Conservation (phyloP, 23 red algal species). For the Gracilaria gracilis region DNA sequence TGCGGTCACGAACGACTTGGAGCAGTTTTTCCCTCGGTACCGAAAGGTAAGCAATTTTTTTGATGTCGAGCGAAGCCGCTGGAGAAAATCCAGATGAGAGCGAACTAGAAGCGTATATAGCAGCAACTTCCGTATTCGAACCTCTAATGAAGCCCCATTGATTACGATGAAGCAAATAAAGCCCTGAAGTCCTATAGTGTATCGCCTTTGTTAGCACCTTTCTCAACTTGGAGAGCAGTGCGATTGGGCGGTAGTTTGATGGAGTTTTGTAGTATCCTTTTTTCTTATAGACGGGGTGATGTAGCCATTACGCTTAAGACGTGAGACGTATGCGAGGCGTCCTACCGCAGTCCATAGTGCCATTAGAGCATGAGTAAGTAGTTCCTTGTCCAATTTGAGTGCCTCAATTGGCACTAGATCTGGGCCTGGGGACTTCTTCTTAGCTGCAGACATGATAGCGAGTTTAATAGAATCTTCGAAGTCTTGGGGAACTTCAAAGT, state of each 20-base stretch:
- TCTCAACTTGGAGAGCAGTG: conserved; percentile 7
- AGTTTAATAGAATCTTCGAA: background rate
- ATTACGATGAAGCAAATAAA: background rate
- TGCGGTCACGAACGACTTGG: background rate
- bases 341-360: conserved; percentile 30
- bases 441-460: background rate
- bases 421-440: conserved; percentile 34
- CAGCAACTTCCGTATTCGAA: conserved; percentile 36
- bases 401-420: conserved; percentile 13
- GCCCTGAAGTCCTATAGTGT: background rate
- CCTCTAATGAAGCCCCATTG: conserved; percentile 24
- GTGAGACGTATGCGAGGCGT: conserved; percentile 3
- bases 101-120: background rate
- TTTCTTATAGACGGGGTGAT: conserved; percentile 21
- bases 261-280: background rate
- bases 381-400: background rate
- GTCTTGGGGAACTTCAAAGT: background rate
- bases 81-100: background rate
- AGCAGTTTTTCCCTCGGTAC: conserved; percentile 39
- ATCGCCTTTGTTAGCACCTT: conserved; percentile 12
- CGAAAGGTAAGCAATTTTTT: background rate
- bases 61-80: conserved; percentile 31
- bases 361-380: background rate
- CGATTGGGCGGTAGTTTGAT: conserved; percentile 20
- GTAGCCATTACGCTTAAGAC: background rate